phyloP scores from a whole-genome alignment of 2,329 filamentous ascomycete species.

The Sclerotinia trifoliorum region DNA sequence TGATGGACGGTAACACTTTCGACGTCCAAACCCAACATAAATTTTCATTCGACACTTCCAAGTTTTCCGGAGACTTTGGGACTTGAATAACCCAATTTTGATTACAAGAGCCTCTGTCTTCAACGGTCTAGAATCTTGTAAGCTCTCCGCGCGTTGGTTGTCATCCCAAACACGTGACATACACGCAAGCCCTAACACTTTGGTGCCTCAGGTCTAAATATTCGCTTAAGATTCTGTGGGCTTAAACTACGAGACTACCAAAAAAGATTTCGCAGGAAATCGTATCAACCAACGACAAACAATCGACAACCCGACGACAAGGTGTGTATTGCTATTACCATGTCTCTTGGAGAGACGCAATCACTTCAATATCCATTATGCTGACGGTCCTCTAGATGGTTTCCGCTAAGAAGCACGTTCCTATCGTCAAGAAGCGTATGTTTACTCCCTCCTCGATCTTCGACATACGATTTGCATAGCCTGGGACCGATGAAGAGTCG shows the following conservation, averaged over 20 bases:
- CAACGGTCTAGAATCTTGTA: neutral
- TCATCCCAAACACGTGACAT: neutral
- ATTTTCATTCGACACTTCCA: neutral
- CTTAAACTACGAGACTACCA: constrained; percentile 24
- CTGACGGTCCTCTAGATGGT: constrained; percentile 68
- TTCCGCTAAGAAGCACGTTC: constrained; percentile 98
- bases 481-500: neutral
- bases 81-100: neutral
- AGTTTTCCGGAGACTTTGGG: too few relatives aligned
- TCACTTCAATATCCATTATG: constrained; percentile 3
- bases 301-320: constrained; percentile 38
- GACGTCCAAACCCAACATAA: neutral
- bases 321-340: constrained; percentile 29
- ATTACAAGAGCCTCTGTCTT: neutral
- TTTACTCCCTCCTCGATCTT: constrained; percentile 41
- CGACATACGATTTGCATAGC: constrained; percentile 9
- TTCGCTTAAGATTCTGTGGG: constrained; percentile 23
- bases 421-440: constrained; percentile 99
- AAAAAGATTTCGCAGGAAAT: constrained; percentile 29
- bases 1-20: neutral
- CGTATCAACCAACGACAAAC: constrained; percentile 34
- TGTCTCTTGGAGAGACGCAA: constrained; percentile 8
- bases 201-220: constrained; percentile 4
- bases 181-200: constrained; percentile 16
- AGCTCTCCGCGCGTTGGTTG: neutral